Evolutionary conservation across 495 filamentous ascomycete species (phyloP).

Genomic region (Penicillium pulvis): DNA sequence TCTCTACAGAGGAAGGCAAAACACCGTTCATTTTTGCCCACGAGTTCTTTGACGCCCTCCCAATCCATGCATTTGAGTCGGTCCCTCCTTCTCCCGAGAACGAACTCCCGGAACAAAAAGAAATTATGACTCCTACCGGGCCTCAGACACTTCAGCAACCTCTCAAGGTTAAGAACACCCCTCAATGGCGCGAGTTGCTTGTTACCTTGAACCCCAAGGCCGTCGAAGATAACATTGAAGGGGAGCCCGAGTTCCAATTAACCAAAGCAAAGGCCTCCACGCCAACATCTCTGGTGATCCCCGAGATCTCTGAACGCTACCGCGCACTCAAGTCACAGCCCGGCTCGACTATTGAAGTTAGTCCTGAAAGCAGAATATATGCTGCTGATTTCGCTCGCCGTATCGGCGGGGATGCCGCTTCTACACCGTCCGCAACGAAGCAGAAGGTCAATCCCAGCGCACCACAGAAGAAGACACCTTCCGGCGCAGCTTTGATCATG

Average conservation of each 20-base stretch:
- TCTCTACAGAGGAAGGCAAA: conserved; percentile 51
- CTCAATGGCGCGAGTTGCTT: conserved; percentile 86
- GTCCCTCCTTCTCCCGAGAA: conserved; percentile 48
- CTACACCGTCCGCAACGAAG: conserved; percentile 37
- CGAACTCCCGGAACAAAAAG: conserved; percentile 29
- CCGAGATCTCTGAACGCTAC: conserved; percentile 81
- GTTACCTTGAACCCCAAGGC: conserved; percentile 67
- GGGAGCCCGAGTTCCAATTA: conserved; percentile 78
- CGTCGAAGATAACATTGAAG: conserved; percentile 47
- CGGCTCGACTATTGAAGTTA: conserved; percentile 79
- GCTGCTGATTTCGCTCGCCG: conserved; percentile 76
- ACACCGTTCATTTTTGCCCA: conserved; percentile 93
- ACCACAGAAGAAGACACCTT: conserved; percentile 56
- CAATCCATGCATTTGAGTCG: conserved; percentile 92
- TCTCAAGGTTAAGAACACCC: conserved; percentile 44
- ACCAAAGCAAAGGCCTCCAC: conserved; percentile 72
- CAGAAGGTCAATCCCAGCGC: conserved; percentile 16
- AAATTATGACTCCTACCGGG: conserved; percentile 50
- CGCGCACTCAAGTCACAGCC: conserved; percentile 64
- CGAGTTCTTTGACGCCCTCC: conserved; percentile 98
- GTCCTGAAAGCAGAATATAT: conserved; percentile 79
- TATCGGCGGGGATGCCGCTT: conserved; percentile 66
- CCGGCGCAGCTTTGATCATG: conserved; percentile 86
- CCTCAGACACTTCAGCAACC: conserved; percentile 48
- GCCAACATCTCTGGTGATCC: conserved; percentile 80